Conservation (phyloP, 768 basidiomycete genomes). For the Pilatotrama ljubarskyi region DNA sequence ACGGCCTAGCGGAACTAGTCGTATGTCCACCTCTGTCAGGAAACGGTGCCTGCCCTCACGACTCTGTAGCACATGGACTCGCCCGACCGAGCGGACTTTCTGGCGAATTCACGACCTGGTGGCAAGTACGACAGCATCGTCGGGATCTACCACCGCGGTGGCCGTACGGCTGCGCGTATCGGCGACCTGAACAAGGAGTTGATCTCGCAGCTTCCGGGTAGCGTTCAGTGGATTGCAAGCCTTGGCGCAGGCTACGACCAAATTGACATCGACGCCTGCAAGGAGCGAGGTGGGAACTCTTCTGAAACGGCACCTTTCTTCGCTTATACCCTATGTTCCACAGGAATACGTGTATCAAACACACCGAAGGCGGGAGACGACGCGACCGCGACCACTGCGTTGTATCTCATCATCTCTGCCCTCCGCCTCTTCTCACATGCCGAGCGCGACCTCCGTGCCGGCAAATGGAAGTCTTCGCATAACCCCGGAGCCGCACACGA, state of each 20-base stretch:
- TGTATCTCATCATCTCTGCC: conserved; percentile 80
- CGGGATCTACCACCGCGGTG: conserved; percentile 80
- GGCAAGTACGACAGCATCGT: conserved; percentile 77
- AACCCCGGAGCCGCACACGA: conserved; percentile 56
- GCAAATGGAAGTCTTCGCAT: conserved; percentile 61
- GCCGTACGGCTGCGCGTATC: conserved; percentile 54
- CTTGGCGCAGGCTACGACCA: conserved; percentile 94
- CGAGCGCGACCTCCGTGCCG: conserved; percentile 55
- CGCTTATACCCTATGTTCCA: conserved; percentile 20
- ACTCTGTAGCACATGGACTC: conserved; percentile 25
- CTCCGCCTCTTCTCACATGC: conserved; percentile 70
- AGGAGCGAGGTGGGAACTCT: conserved; percentile 53
- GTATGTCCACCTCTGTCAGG: conserved; percentile 52
- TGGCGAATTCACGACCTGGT: conserved; percentile 57
- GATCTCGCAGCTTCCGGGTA: conserved; percentile 61
- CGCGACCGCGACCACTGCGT: conserved; percentile 85
- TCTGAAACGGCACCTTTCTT: neutral
- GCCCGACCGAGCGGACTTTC: conserved; percentile 60
- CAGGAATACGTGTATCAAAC: conserved; percentile 78
- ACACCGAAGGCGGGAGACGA: conserved; percentile 90
- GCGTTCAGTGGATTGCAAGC: conserved; percentile 84
- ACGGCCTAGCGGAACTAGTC: conserved; percentile 69
- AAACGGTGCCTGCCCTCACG: too few species aligned
- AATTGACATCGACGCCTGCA: conserved; percentile 76
- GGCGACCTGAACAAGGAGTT: conserved; percentile 82